A percentile compares a stretch with the other conserved stretches of the same genome.
These are phyloP conservation scores for Auricularia heimuer DNA, from an alignment of 768 basidiomycete genomes.

Conservation along the genomic window DNA sequence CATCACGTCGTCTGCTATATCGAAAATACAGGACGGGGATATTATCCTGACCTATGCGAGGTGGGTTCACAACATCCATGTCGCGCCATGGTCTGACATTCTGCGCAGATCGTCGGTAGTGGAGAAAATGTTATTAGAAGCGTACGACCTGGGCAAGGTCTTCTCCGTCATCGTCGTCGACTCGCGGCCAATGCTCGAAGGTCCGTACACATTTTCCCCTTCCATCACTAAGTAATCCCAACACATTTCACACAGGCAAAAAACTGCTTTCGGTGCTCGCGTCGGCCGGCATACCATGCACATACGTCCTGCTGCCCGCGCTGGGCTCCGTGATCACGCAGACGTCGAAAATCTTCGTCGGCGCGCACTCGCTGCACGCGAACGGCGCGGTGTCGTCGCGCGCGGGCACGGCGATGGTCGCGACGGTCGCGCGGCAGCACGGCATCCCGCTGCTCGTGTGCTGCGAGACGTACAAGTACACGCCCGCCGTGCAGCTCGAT, in stretches of 20 bases:
- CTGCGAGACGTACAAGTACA: constrained; percentile 98
- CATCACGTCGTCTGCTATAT: constrained; percentile 78
- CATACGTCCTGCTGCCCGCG: constrained; percentile 85
- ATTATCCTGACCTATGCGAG: constrained; percentile 88
- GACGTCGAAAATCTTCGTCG: constrained; percentile 77
- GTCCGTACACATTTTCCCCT: too few relatives aligned
- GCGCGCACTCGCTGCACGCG: constrained; percentile 88
- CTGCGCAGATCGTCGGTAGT: constrained; percentile 78
- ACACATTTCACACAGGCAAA: constrained; percentile 60
- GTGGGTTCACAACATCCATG: constrained; percentile 28
- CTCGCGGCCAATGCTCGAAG: constrained; percentile 90
- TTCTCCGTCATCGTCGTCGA: constrained; percentile 93
- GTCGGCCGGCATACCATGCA: constrained; percentile 65
- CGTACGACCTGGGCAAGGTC: constrained; percentile 58
- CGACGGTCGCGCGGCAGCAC: constrained; percentile 88
- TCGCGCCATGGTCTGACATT: neutral
- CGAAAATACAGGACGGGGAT: constrained; percentile 92
- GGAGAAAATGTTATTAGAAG: constrained; percentile 75
- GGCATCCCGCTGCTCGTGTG: constrained; percentile 92
- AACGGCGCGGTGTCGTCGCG: constrained; percentile 92
- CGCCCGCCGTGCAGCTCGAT: constrained; percentile 85
- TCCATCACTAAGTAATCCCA: too few relatives aligned
- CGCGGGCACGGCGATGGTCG: constrained; percentile 90
- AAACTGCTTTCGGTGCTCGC: constrained; percentile 61
- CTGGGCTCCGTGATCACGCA: constrained; percentile 71